A percentile compares a stretch with the other conserved stretches of the same genome.
Evolutionary conservation across 1,284 basidiomycete species (phyloP).

Genomic region (Austroboletus niveus): DNA sequence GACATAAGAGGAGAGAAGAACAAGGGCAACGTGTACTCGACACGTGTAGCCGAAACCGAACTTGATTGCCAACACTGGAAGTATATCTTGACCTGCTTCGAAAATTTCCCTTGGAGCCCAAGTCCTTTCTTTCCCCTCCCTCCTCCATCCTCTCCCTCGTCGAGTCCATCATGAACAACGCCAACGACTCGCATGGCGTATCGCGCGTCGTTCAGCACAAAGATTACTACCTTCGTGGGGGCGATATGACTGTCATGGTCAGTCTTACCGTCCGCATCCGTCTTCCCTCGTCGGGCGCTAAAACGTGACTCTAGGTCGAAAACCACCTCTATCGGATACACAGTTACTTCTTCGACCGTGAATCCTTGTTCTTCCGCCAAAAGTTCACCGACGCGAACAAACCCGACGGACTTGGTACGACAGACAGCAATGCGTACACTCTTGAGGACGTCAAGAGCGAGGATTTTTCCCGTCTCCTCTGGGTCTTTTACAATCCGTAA

Average conservation of each 20-base stretch:
- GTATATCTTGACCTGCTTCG: conserved; percentile 35
- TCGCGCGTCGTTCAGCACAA: conserved; percentile 34
- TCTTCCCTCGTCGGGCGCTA: conserved; percentile 11
- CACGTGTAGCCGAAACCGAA: conserved; percentile 38
- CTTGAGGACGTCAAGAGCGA: conserved; percentile 45
- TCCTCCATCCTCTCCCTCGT: conserved; percentile 24
- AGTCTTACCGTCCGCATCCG: conserved; percentile 22
- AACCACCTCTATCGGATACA: conserved; percentile 48
- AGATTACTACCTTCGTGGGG: conserved; percentile 52
- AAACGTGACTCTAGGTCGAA: conserved; percentile 37
- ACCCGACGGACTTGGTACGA: conserved; percentile 38
- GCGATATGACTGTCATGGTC: conserved; percentile 55
- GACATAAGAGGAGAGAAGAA: conserved; percentile 20
- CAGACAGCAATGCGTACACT: conserved; percentile 40
- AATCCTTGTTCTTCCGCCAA: conserved; percentile 52
- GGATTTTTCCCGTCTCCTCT: conserved; percentile 55
- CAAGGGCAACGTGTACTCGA: conserved; percentile 33
- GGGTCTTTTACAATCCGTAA: conserved; percentile 67
- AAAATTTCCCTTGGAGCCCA: conserved; percentile 36
- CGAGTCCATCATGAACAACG: conserved; percentile 23
- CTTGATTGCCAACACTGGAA: conserved; percentile 27
- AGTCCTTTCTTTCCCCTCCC: conserved; percentile 23
- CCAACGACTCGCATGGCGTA: conserved; percentile 26
- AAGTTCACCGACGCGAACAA: conserved; percentile 36
- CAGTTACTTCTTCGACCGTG: conserved; percentile 58